Base-by-base conservation (phyloP, 306 rosid genomes). In the Trifolium subterraneum region DNA sequence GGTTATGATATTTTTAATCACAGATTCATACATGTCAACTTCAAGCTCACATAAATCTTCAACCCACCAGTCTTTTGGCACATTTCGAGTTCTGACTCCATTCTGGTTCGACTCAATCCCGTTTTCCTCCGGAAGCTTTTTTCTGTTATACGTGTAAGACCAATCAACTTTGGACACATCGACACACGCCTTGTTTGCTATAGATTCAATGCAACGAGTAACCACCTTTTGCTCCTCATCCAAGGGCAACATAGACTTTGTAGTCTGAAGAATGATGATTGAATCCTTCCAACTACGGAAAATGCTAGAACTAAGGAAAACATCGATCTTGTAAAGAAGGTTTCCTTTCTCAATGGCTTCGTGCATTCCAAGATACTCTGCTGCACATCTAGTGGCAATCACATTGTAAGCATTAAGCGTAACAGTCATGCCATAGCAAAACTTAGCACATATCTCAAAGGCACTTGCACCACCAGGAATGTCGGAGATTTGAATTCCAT, bases 251-350 rank as follows among this genome's bases (percentile, higher is more conserved):
- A 95, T 79, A 41, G 87, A 80, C 75, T 87, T 92, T 0, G 93
- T 86, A 56, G 93, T 85, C 85, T 95, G 97, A 73, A 95, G 98
- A 84, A 90, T 92, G 74, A 95, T 92, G 82, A 92, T 90, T 1
- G 99, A 95, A 76, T 95, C 99, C 87, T 95, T 95, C 99, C 99
- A 95, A 86, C 97, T 87, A 45, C 88, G 92, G 77, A 95, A 95
- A 70, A 95, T 84, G 87, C 98, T 90, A 31, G 99, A 87, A 84
- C 79, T 81, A 41, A 95, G 98, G 84, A 95, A 95, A 79, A 88
- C 93, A 72, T 95, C 99, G 36, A 95, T 85, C 90, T 95, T 95
- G 90, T 92, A 95, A 56, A 88, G 70, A 81, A 95, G 96, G 82
- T 95, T 95, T 51, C 98, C 98, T 84, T 90, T 95, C 83, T 95